Evolutionary conservation across 495 filamentous ascomycete species (phyloP).

Genomic region (Chaetomidium leptoderma): DNA sequence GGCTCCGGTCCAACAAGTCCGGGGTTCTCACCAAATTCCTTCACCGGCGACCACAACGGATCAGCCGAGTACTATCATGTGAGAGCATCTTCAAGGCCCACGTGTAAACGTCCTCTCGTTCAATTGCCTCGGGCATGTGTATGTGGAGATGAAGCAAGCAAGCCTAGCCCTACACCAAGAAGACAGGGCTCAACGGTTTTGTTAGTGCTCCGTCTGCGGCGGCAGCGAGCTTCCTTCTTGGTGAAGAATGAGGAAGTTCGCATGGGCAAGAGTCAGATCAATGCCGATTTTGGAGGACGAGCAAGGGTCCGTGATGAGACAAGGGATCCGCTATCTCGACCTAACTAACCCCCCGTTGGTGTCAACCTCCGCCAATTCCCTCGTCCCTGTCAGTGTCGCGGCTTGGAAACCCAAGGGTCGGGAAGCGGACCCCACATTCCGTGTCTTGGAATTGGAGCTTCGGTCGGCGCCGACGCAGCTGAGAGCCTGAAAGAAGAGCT

Average conservation of each 20-base stretch:
- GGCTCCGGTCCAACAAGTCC: neutral
- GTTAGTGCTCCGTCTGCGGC: neutral
- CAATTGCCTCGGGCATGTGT: slow-evolving; percentile 5
- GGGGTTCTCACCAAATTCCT: neutral
- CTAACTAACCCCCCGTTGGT: neutral
- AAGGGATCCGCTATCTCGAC: neutral
- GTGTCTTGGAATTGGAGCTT: slow-evolving; percentile 15
- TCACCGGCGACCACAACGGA: slow-evolving; percentile 1
- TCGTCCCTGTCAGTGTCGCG: neutral
- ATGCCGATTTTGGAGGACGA: slow-evolving; percentile 6
- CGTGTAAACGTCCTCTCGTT: neutral
- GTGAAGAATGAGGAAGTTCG: neutral
- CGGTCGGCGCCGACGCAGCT: neutral
- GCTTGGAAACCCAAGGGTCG: slow-evolving; percentile 6
- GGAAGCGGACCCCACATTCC: slow-evolving; percentile 17
- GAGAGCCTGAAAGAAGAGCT: neutral
- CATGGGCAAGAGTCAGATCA: slow-evolving; percentile 1
- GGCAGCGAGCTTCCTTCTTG: slow-evolving; percentile 10
- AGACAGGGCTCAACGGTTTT: neutral
- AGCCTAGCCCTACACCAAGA: slow-evolving; percentile 3
- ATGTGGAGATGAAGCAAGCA: too few species aligned
- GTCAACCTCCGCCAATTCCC: slow-evolving; percentile 15
- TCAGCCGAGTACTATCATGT: neutral
- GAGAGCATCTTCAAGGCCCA: neutral
- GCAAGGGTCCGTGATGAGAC: slow-evolving; percentile 9